A percentile compares a stretch with the other conserved stretches of the same genome.
Evolutionary conservation across 75 land plant genomes (phyloP).

Genomic region (Pseudotsuga menziesii): DNA sequence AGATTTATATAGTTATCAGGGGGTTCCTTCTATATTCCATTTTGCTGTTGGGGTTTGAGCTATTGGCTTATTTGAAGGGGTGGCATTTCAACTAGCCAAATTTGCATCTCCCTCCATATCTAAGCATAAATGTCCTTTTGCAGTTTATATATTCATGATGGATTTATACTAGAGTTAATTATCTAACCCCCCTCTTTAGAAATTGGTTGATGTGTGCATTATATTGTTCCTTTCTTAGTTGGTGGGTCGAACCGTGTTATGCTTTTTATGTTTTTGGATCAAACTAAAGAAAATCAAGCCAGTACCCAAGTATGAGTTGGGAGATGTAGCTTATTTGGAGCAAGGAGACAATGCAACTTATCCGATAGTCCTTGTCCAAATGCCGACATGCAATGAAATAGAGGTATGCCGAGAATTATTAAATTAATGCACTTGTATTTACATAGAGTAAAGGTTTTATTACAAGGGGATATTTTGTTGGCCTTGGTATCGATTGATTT

Average conservation of each 20-base stretch:
- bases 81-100: constrained; percentile 55
- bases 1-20: constrained; percentile 55
- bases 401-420: constrained; percentile 41
- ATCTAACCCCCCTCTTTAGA: too few species aligned
- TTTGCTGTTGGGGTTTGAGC: constrained; percentile 52
- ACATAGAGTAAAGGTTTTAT: background rate
- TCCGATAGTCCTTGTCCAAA: constrained; percentile 78
- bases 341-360: constrained; percentile 16
- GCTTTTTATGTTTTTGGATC: constrained; percentile 77
- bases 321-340: constrained; percentile 23
- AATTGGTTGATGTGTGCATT: too few species aligned
- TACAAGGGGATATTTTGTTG: background rate
- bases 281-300: constrained; percentile 53
- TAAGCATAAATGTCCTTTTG: too few species aligned
- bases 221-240: too few species aligned
- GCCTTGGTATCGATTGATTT: background rate
- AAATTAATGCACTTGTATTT: background rate
- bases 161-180: too few species aligned
- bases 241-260: too few species aligned
- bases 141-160: too few species aligned
- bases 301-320: too few species aligned
- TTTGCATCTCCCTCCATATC: background rate
- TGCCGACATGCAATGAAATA: constrained; percentile 73
- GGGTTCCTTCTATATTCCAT: constrained; percentile 44
- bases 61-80: constrained; percentile 65